Base-by-base conservation (phyloP, 176 grass and related monocot genomes). In the Carex kokanica region DNA sequence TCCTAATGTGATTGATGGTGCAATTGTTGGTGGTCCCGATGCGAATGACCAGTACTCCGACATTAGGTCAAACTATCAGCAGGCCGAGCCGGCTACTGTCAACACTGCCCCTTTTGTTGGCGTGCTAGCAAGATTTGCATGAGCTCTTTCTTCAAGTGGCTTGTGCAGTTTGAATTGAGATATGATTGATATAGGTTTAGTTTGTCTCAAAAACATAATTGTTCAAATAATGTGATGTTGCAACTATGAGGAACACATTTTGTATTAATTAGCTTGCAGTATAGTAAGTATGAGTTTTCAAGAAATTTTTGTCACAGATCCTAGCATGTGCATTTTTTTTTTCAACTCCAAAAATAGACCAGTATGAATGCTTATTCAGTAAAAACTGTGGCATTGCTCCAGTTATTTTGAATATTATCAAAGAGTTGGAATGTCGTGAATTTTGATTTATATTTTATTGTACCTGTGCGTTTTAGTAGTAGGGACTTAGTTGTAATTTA, bases 21-120 rank as follows among this genome's bases (percentile, higher is more conserved):
- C 95, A 14, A 88, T 98, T 66, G 90, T 91, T 18, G 92, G 95
- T 47, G 87, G 90, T 1, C 92, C 92, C 0, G 89, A 91, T 31
- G 78, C 15, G 8, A 83, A 84, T 60, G 87, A 98, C 62, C 41
- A 41, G 10, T 98, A 91, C 78, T 27, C 21, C 0, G 92, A 98
- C 24, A 18, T 41, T 8, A 60, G 89, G 62, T 29, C 6, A 14
- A 90, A 94, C 41, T 94, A 53, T 54, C 27, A 72, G 84, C 92
- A 93, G 27, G 1, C 45, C 0, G 89, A 98, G 61, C 92, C 95
- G 0, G 14, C 95, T 16, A 93, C 86, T 2, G 84, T 72, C 83
- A 91, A 24, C 23, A 86, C 85, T 9, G 92, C 92, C 1, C 87
- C 92, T 47, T 79, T 93, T 3, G 84, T 98, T 17, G 92, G 95